Conservation (phyloP, 768 basidiomycete genomes). For the Rhodotorula kratochvilovae region DNA sequence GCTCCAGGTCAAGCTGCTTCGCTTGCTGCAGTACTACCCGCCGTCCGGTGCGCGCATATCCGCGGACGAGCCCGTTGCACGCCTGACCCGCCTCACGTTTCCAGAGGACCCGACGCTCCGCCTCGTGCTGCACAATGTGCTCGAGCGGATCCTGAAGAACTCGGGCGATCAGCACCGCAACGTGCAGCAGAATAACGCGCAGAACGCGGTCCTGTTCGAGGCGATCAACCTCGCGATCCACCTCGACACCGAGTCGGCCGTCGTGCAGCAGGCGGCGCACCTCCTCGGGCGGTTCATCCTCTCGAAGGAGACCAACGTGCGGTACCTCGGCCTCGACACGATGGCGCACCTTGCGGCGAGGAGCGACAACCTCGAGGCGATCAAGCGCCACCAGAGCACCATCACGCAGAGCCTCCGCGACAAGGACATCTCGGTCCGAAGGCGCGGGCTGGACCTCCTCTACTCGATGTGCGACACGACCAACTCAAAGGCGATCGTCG, state of each 20-base stretch:
- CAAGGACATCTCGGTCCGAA: slow-evolving; percentile 92
- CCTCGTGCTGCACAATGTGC: slow-evolving; percentile 65
- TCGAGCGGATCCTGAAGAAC: slow-evolving; percentile 86
- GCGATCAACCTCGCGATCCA: slow-evolving; percentile 96
- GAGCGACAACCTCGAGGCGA: slow-evolving; percentile 79
- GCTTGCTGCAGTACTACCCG: slow-evolving; percentile 89
- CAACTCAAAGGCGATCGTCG: slow-evolving; percentile 93
- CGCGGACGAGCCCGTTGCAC: no score
- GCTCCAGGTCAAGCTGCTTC: slow-evolving; percentile 92
- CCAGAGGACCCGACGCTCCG: slow-evolving; percentile 78
- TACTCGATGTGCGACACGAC: slow-evolving; percentile 99
- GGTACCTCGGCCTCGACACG: slow-evolving; percentile 94
- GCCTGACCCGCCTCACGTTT: not conserved
- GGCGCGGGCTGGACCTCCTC: slow-evolving; percentile 87
- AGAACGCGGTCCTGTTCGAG: slow-evolving; percentile 96
- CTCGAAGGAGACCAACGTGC: slow-evolving; percentile 96
- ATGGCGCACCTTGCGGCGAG: slow-evolving; percentile 97
- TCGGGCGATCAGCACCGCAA: slow-evolving; percentile 81
- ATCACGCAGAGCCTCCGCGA: slow-evolving; percentile 92
- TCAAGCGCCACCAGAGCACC: slow-evolving; percentile 92
- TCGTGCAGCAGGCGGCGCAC: slow-evolving; percentile 81
- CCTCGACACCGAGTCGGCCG: slow-evolving; percentile 79
- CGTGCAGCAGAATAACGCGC: slow-evolving; percentile 97
- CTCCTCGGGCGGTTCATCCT: slow-evolving; percentile 93
- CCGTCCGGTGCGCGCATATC: slow-evolving; percentile 83